Evolutionary conservation across 371 early-diverging fungal genomes (phyloP).

Genomic region (Syncephalastrum monosporum): DNA sequence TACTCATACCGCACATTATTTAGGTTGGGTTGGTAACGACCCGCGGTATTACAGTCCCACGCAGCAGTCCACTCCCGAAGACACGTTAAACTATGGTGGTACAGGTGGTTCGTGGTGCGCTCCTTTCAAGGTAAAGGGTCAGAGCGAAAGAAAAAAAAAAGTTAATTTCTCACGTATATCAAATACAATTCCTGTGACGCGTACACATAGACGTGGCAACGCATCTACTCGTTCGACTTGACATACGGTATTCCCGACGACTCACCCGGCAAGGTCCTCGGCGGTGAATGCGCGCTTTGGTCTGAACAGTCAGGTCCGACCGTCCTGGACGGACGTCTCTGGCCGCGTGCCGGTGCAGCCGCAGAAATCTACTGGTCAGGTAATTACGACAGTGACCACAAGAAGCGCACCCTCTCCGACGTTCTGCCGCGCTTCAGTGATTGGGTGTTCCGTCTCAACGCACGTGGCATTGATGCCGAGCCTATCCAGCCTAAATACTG

Average conservation of each 20-base stretch:
- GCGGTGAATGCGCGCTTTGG: slow-evolving; percentile 66
- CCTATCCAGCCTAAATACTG: slow-evolving; percentile 77
- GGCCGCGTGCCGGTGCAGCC: slow-evolving; percentile 75
- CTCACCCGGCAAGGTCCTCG: slow-evolving; percentile 43
- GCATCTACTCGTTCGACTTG: slow-evolving; percentile 73
- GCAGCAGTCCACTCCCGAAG: slow-evolving; percentile 31
- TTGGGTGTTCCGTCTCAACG: slow-evolving; percentile 54
- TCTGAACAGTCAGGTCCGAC: slow-evolving; percentile 69
- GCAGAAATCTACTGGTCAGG: slow-evolving; percentile 81
- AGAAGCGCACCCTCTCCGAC: slow-evolving; percentile 28
- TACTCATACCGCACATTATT: slow-evolving; percentile 2
- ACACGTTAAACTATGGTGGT: slow-evolving; percentile 42
- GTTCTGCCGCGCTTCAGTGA: slow-evolving; percentile 39
- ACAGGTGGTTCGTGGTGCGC: slow-evolving; percentile 75
- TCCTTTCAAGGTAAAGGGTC: slow-evolving; percentile 29
- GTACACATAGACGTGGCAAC: slow-evolving; percentile 73
- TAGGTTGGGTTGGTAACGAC: slow-evolving; percentile 47
- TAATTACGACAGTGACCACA: slow-evolving; percentile 52
- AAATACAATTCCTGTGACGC: too few relatives aligned
- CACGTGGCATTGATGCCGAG: slow-evolving; percentile 66
- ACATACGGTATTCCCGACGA: slow-evolving; percentile 52
- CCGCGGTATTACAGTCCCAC: slow-evolving; percentile 36
- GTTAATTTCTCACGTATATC: too few relatives aligned
- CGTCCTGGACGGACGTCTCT: slow-evolving; percentile 61
- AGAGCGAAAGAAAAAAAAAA: not conserved